These are phyloP conservation scores for Cryptococcus sp. DNA, from an alignment of 1,284 basidiomycete species.

Conservation along the genomic window DNA sequence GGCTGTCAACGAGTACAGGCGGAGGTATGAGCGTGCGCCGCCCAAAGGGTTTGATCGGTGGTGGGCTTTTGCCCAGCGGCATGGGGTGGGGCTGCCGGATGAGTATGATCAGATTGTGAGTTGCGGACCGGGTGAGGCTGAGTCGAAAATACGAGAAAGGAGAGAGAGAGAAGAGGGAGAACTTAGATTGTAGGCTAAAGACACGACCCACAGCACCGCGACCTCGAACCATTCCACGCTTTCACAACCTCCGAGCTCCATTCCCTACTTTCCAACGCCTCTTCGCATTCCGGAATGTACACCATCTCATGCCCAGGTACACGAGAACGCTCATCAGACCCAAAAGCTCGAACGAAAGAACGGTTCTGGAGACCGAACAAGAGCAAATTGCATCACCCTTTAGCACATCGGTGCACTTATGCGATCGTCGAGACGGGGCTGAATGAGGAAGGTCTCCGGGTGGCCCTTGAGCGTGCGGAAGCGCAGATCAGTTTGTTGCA, in stretches of 20 bases:
- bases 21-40: constrained; percentile 49
- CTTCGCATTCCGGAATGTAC: constrained; percentile 41
- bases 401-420: constrained; percentile 25
- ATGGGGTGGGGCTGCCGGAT: constrained; percentile 47
- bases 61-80: constrained; percentile 40
- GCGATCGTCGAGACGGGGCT: constrained; percentile 31
- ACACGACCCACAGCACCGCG: constrained; percentile 31
- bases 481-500: constrained; percentile 41
- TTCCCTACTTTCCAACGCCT: constrained; percentile 21
- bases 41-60: constrained; percentile 51
- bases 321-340: not conserved
- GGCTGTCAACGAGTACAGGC: constrained; percentile 53
- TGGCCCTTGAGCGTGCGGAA: constrained; percentile 34
- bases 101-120: constrained; percentile 53
- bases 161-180: not conserved
- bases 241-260: constrained; percentile 32
- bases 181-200: no score
- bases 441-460: constrained; percentile 33
- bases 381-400: not conserved
- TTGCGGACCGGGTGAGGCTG: not conserved
- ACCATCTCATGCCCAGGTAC: constrained; percentile 38
- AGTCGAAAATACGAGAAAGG: not conserved
- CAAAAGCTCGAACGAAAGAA: not conserved
- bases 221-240: constrained; percentile 51
- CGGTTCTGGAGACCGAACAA: constrained; percentile 2